Conservation (phyloP, 306 rosid genomes). For the Senna tora region DNA sequence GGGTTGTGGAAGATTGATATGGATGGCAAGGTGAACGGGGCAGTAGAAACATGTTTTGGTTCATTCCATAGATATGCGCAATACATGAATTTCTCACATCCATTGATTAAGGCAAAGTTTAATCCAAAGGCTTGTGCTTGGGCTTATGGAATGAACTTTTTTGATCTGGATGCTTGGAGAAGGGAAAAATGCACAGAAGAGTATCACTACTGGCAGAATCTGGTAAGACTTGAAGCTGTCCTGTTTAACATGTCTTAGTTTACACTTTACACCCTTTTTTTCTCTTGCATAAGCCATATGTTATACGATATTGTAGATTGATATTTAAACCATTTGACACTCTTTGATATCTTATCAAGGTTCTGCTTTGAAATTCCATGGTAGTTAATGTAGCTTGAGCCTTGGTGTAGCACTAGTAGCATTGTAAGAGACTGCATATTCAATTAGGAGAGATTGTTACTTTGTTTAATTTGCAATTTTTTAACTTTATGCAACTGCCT, state of each 20-base stretch:
- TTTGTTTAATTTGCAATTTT: conserved; percentile 17
- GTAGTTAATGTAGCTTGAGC: neutral
- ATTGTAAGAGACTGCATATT: conserved; percentile 25
- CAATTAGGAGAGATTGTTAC: conserved; percentile 16
- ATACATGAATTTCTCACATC: conserved; percentile 91
- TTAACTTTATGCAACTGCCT: neutral
- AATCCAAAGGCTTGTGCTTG: conserved; percentile 86
- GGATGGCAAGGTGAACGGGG: conserved; percentile 93
- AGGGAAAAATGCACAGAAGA: conserved; percentile 81
- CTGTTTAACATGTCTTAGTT: neutral
- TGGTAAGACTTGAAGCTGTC: conserved; percentile 51
- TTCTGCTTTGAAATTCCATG: conserved; percentile 5
- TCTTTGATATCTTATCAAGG: neutral
- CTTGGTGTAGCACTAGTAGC: conserved; percentile 6
- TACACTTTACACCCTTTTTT: neutral
- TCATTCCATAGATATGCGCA: conserved; percentile 87
- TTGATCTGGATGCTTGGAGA: conserved; percentile 93
- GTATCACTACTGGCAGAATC: conserved; percentile 91
- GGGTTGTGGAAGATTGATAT: conserved; percentile 85
- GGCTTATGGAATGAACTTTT: conserved; percentile 95
- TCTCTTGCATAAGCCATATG: neutral
- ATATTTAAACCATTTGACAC: conserved; percentile 17
- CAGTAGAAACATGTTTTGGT: conserved; percentile 89
- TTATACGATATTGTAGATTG: conserved; percentile 1
- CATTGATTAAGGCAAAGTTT: conserved; percentile 75